Base-by-base conservation (phyloP, 1,284 basidiomycete genomes). In the Apiotrichum porosum region DNA sequence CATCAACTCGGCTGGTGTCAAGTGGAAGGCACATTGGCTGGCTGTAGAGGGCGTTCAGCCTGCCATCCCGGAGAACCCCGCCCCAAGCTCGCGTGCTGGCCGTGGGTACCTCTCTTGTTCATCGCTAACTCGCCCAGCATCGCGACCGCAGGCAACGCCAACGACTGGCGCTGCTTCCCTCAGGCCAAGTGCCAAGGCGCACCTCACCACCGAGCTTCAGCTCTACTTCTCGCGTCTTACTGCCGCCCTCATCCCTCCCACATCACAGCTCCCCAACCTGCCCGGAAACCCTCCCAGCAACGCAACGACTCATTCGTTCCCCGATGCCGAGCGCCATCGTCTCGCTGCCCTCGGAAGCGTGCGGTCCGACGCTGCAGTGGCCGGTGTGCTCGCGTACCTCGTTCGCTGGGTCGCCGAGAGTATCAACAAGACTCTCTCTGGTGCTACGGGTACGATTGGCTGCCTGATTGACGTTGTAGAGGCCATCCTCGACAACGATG, bases 21-120 rank as follows among this genome's bases (percentile, higher is more conserved):
- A 68, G 45, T 75, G 73, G 73, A 72, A 69, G 21, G 90, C 92
- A 4, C 94, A 98, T 69, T 98, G 94, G 95, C 79, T 99, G 19
- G 93, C 94, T 1, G 90, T 98, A 21, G 94, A 99, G 67, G 94
- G 95, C 31, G 88, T 99, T 4, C 94, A 98, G 67, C 94, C 95
- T 0, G 81, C 93, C 15, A 88, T 97, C 35, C 90, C 92, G 6
- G 92, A 98, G 72, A 99, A 98, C 66, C 95, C 95, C 0, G 86
- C 90, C 2, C 76, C 75, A 15, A 54, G 57, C 17, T 48, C 49
- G 19, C 50, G 61, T 21, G 62, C 63, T 14, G 65, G 65, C 14
- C 59, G 65, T 66, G 51, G 53, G 65, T 62, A 3, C 3, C 22
- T 1, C 26, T 9, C 9, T 3, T 14, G 5, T 4, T 5, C 10